Percentiles rank a stretch among this genome's conserved stretches.
Evolutionary conservation across 495 filamentous ascomycete genomes (phyloP).

Genomic region (Penicillium riverlandense): DNA sequence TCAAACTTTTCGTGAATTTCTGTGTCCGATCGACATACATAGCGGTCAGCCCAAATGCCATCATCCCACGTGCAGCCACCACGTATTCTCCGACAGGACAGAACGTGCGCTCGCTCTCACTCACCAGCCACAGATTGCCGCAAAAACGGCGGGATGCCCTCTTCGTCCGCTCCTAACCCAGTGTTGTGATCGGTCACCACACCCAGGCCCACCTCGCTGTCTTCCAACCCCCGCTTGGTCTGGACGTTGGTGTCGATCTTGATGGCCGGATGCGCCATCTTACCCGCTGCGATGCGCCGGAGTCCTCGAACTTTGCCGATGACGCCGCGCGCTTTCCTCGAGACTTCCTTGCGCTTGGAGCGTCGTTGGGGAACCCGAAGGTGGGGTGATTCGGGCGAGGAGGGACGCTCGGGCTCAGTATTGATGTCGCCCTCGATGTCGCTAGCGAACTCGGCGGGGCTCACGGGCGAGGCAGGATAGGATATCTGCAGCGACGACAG

Average conservation of each 20-base stretch:
- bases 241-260: slow-evolving; percentile 40
- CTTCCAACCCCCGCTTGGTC: slow-evolving; percentile 35
- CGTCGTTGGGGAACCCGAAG: slow-evolving; percentile 25
- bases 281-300: slow-evolving; percentile 37
- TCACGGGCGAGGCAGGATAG: slow-evolving; percentile 16
- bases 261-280: slow-evolving; percentile 41
- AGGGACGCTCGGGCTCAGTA: slow-evolving; percentile 27
- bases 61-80: slow-evolving; percentile 9
- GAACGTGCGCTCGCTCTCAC: slow-evolving; percentile 10
- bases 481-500: slow-evolving; percentile 40
- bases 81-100: slow-evolving; percentile 10
- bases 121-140: slow-evolving; percentile 35
- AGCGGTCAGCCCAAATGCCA: slow-evolving; percentile 13
- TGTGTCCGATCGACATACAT: slow-evolving; percentile 6
- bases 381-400: slow-evolving; percentile 27
- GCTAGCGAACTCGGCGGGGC: slow-evolving; percentile 10
- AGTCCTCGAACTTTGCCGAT: slow-evolving; percentile 42
- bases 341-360: slow-evolving; percentile 27
- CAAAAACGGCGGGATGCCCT: slow-evolving; percentile 36
- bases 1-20: slow-evolving; percentile 43
- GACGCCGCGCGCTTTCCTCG: slow-evolving; percentile 40
- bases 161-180: slow-evolving; percentile 27
- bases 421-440: slow-evolving; percentile 20
- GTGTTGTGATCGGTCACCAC: slow-evolving; percentile 25
- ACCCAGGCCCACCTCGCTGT: slow-evolving; percentile 27